Base-by-base conservation (phyloP, 2,329 filamentous ascomycete species). In the Blastomyces emzantsi region DNA sequence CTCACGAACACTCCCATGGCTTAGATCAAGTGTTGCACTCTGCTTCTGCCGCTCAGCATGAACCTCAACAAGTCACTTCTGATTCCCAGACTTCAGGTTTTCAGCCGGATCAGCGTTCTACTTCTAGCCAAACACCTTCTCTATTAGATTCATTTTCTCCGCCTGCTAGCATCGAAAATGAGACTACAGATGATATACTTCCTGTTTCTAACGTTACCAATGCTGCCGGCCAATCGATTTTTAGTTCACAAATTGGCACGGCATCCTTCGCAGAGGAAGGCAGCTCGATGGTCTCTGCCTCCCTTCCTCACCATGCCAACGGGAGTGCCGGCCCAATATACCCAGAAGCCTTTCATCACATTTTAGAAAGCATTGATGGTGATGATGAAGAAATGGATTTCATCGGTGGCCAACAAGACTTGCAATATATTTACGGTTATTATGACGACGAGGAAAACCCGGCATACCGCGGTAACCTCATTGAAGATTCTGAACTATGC, bases 401-500 rank as follows among this genome's bases (percentile, higher is more conserved):
- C 43, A 25, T 19, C 22, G 36, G 4, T 28, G 60, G 57, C 13
- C 43, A 58, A 5, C 15, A 43, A 30, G 11, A 22, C 3, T 36
- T 39, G 36, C 36, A 56, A 28, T 45, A n/a, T 19, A 43, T 60
- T 41, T 55, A 63, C 17, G 47, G 43, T 33, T 43, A 59, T 47
- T 62, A 63, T 51, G 60, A 49, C 4, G 62, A 51, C 19, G 59
- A 60, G 49, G 41, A 47, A 22, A 36, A 17, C 28, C 36, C 41
- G 11, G 47, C 28, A 11, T 56, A 60, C 33, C 51, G 56, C 33
- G 60, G 60, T 45, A 66, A 51, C 30, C 61, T 68, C 36, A 64
- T 68, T 61, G 56, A 60, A 52, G 36, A 45, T 52, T 41, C 52
- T 39, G 62, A 65, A 22, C 57, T 67, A 41, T 41, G 47, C 56